Base-by-base conservation (phyloP, 257 asterid species). In the Solanum chilense region DNA sequence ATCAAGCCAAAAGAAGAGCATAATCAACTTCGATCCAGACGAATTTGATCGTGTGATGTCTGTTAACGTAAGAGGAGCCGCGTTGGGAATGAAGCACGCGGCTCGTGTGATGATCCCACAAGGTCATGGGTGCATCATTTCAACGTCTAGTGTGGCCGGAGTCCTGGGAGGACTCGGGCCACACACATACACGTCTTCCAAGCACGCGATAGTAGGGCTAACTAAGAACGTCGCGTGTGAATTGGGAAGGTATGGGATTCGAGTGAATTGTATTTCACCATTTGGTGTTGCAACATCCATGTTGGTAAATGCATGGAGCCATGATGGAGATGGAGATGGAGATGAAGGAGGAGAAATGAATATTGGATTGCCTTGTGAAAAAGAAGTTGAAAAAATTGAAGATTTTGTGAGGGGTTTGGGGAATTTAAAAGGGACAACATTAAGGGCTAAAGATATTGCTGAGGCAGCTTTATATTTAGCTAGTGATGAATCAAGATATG, bases 211-310 rank as follows among this genome's bases (percentile, higher is more conserved):
- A 1, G 94, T 96, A 0, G 98, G 98, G 88, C 87, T 96, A 62
- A 91, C 94, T 6, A 93, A 94, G 89, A 96, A 96, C 60, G 93
- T 92, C 66, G 98, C 98, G 10, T 94, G 97, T n/a, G 98, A 96
- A 86, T 86, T 96, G 75, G 98, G 98, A 3, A 73, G 90, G 56
- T 91, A 93, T 13, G 98, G 98, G 44, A 94, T 96, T 4, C 64
- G 98, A 64, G 98, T 94, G 2, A 96, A 96, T 44, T 93, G 98
- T 91, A 93, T 96, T 3, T 96, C 98, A 49, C 98, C 98, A 14
- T 95, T 95, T 58, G 98, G 98, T 4, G 98, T 94, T 86, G 98
- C 98, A n/a, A 95, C 98, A 29, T 89, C 93, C 5, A 96, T 96
- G 98, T 89, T 95, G 90, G 90, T 94, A 87, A 85, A 91, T 18